Conservation (phyloP, 768 basidiomycete genomes). For the Amanita muscaria region DNA sequence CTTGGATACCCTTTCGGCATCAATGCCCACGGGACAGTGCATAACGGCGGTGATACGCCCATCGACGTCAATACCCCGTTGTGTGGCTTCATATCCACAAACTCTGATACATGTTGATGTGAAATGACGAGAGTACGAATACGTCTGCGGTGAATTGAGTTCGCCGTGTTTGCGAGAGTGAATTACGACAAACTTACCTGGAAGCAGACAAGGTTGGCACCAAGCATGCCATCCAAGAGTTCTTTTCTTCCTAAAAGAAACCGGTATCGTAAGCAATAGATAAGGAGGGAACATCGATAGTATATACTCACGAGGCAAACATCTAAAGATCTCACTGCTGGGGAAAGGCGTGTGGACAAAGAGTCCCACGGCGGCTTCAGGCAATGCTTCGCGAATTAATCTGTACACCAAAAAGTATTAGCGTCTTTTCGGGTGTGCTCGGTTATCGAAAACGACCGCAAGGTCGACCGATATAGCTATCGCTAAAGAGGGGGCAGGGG, state of each 20-base stretch:
- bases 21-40: conserved; percentile 94
- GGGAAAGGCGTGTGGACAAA: conserved; percentile 99
- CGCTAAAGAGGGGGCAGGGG: no score
- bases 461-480: not conserved
- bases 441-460: conserved; percentile 7
- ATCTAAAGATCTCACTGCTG: conserved; percentile 91
- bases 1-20: conserved; percentile 78
- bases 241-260: conserved; percentile 64
- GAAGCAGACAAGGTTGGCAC: conserved; percentile 95
- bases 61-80: conserved; percentile 70
- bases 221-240: conserved; percentile 96
- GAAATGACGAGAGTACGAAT: conserved; percentile 94
- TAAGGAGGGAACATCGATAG: not conserved
- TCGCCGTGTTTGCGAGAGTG: conserved; percentile 1
- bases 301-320: conserved; percentile 65
- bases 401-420: conserved; percentile 17
- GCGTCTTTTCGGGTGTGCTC: conserved; percentile 2
- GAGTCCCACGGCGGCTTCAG: conserved; percentile 71
- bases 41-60: conserved; percentile 76
- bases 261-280: not conserved
- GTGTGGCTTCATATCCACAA: conserved; percentile 84
- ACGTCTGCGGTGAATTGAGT: conserved; percentile 41
- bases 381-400: conserved; percentile 64
- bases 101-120: conserved; percentile 91
- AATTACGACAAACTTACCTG: conserved; percentile 35